Evolutionary conservation across 305 asterid genomes (phyloP).

Genomic region (Plantago coronopus): DNA sequence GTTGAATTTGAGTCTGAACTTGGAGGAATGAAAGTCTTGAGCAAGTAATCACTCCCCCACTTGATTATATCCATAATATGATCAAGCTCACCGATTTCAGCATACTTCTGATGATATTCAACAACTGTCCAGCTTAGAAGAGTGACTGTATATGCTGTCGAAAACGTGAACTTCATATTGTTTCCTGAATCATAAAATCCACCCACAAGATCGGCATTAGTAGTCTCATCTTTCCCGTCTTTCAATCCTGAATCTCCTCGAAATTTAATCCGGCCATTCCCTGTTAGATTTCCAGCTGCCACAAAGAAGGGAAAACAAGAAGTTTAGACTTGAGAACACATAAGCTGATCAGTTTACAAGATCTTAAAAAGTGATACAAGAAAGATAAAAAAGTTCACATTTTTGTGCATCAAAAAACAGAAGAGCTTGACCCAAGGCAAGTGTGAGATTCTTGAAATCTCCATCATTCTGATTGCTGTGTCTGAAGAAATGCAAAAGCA

Average conservation of each 20-base stretch:
- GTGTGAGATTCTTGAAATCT: constrained; percentile 27
- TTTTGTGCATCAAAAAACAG: constrained; percentile 59
- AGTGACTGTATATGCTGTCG: constrained; percentile 52
- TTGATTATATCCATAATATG: constrained; percentile 52
- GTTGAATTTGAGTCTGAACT: constrained; percentile 28
- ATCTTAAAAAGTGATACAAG: too few species aligned
- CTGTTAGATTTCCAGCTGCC: constrained; percentile 42
- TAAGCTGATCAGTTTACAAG: neutral
- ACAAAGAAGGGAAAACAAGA: constrained; percentile 1
- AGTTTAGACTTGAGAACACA: neutral
- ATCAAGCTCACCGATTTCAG: constrained; percentile 45
- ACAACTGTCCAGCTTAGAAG: constrained; percentile 60
- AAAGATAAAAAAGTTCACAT: constrained; percentile 24
- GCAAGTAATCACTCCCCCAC: constrained; percentile 61
- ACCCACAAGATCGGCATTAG: constrained; percentile 46
- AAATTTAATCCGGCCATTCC: constrained; percentile 30
- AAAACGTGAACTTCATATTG: constrained; percentile 49
- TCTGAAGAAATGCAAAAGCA: constrained; percentile 29
- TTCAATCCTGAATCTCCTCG: constrained; percentile 49
- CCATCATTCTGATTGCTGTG: constrained; percentile 26
- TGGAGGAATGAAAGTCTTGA: constrained; percentile 41
- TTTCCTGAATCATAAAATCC: constrained; percentile 67
- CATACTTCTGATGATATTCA: constrained; percentile 54
- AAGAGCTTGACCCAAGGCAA: constrained; percentile 43
- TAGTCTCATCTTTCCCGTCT: constrained; percentile 35